Percentiles rank a stretch among this genome's conserved stretches.
These are phyloP conservation scores for Pseudogymnoascus destructans DNA, from an alignment of 2,329 filamentous ascomycete genomes.

Conservation along the genomic window DNA sequence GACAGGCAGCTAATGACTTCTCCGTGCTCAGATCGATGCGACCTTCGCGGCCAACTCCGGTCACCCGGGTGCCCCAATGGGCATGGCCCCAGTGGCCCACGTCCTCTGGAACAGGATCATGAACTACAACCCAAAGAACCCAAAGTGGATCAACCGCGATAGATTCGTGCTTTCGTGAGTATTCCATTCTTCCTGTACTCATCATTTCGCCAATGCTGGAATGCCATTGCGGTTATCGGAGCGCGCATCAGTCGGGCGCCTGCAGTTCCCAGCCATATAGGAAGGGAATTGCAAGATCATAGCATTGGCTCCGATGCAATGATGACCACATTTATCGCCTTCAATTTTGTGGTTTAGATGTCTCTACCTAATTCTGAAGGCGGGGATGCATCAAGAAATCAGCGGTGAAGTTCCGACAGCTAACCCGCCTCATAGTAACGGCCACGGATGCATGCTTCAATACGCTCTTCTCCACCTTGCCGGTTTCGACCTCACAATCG, in stretches of 20 bases:
- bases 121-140: conserved; percentile 99
- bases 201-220: not conserved
- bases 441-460: conserved; percentile 98
- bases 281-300: not conserved
- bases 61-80: conserved; percentile 97
- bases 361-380: not conserved
- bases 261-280: not conserved
- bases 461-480: conserved; percentile 96
- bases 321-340: not conserved
- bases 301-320: not conserved
- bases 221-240: not conserved
- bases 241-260: not conserved
- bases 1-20: not conserved
- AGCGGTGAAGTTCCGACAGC: conserved; percentile 8
- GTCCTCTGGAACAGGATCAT: conserved; percentile 98
- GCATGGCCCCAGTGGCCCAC: conserved; percentile 53
- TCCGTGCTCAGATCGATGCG: conserved; percentile 71
- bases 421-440: conserved; percentile 52
- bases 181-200: not conserved
- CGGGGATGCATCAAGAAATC: not conserved
- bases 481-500: conserved; percentile 73
- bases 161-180: conserved; percentile 98
- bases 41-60: conserved; percentile 92
- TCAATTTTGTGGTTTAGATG: not conserved
- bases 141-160: conserved; percentile 92